phyloP scores from a whole-genome alignment of 2,329 filamentous ascomycete species.

The Cryphonectria nitschkei region DNA sequence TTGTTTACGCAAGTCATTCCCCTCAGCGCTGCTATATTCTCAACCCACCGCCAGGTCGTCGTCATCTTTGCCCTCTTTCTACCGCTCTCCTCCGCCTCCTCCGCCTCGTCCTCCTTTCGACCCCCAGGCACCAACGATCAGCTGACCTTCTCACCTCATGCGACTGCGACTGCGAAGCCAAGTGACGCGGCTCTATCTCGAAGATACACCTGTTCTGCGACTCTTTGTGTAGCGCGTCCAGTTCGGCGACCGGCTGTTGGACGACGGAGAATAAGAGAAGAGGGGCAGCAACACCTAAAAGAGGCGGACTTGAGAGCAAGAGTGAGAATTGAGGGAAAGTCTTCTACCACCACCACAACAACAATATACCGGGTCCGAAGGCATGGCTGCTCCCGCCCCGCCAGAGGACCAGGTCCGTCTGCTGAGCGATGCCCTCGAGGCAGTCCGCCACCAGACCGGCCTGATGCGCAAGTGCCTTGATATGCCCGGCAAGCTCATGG shows the following conservation, averaged over 20 bases:
- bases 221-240: not conserved
- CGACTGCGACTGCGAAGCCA: not conserved
- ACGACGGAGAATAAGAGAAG: not conserved
- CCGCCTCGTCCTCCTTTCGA: not conserved
- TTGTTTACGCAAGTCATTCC: not conserved
- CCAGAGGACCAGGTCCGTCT: constrained; percentile 86
- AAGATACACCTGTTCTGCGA: not conserved
- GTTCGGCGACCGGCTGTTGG: not conserved
- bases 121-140: not conserved
- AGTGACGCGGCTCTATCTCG: not conserved
- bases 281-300: not conserved
- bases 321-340: not conserved
- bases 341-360: not conserved
- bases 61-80: not conserved
- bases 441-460: constrained; percentile 94
- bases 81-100: not conserved
- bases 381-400: constrained; percentile 58
- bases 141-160: not conserved
- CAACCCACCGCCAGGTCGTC: not conserved
- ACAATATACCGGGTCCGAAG: constrained; percentile 16
- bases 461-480: constrained; percentile 98
- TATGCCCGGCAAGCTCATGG: constrained; percentile 98
- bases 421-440: constrained; percentile 94
- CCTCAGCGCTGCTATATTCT: not conserved
- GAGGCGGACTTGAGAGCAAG: not conserved